Evolutionary conservation across 108 stramenopile genomes (phyloP).

Genomic region (Nannochloropsis salina): DNA sequence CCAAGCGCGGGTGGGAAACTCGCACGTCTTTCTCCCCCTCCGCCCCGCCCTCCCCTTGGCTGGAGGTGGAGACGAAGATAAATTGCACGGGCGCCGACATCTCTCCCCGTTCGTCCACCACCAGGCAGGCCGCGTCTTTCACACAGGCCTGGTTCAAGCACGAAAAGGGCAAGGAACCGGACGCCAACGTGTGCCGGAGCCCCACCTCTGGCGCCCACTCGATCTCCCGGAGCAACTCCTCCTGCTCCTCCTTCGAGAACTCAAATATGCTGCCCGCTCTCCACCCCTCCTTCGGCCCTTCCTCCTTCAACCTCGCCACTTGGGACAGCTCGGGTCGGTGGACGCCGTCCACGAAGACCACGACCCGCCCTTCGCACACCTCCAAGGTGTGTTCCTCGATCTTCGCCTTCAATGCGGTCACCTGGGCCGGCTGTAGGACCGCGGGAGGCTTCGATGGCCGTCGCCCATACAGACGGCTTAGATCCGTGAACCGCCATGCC

Average conservation of each 20-base stretch:
- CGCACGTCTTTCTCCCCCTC: not conserved
- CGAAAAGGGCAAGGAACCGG: not conserved
- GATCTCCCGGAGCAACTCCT: not conserved
- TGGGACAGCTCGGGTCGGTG: not conserved
- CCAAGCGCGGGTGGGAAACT: not conserved
- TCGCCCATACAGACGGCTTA: not conserved
- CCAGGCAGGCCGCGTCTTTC: conserved; percentile 1
- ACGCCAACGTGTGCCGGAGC: not conserved
- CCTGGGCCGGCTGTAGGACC: not conserved
- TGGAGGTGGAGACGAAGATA: not conserved
- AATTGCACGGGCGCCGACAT: not conserved
- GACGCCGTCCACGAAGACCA: not conserved
- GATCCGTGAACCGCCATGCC: conserved; percentile 1
- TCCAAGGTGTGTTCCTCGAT: conserved; percentile 3
- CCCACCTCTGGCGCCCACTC: not conserved
- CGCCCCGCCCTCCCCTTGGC: not conserved
- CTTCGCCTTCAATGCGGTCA: not conserved
- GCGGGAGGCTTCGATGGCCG: not conserved
- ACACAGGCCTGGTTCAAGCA: not conserved
- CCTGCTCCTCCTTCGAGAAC: not conserved
- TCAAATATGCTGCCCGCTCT: conserved; percentile 4
- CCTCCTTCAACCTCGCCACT: not conserved
- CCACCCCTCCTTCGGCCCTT: conserved; percentile 4
- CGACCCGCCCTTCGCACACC: not conserved
- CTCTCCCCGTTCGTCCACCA: conserved; percentile 6